Conservation (phyloP, 176 grass and related monocot genomes). For the Melocanna baccifera region DNA sequence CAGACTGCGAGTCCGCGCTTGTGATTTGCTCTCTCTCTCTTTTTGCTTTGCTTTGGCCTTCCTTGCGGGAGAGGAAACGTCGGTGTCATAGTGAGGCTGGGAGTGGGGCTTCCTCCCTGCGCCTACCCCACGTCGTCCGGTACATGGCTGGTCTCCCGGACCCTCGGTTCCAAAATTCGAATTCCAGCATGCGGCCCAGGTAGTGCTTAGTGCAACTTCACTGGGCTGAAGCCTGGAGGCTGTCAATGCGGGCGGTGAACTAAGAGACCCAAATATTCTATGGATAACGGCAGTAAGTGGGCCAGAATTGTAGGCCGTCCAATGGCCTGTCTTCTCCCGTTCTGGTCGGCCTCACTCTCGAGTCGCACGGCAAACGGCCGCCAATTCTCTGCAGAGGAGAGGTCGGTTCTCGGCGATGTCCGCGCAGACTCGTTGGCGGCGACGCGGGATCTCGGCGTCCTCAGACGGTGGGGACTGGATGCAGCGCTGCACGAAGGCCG, state of each 20-base stretch:
- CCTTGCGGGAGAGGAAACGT: conserved; percentile 18
- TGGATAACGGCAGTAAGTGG: too few relatives aligned
- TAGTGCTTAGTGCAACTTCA: not conserved
- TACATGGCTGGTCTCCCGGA: not conserved
- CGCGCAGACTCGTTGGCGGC: too few relatives aligned
- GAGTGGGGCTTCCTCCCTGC: not conserved
- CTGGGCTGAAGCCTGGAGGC: not conserved
- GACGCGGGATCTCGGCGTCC: too few relatives aligned
- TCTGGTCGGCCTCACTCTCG: too few relatives aligned
- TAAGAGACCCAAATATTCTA: too few relatives aligned
- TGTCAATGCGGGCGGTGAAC: not conserved
- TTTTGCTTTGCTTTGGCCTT: not conserved
- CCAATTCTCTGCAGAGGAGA: too few relatives aligned
- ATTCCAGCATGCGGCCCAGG: not conserved
- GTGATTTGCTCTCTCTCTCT: not conserved
- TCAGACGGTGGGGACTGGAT: too few relatives aligned
- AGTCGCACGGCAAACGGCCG: too few relatives aligned
- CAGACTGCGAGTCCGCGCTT: not conserved
- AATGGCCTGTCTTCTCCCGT: too few relatives aligned
- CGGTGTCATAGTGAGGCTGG: not conserved
- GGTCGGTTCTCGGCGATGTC: too few relatives aligned
- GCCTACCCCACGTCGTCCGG: not conserved
- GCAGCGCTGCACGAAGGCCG: too few relatives aligned
- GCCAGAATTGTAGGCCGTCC: too few relatives aligned
- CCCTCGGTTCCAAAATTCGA: not conserved